Conservation (phyloP, 768 basidiomycete species). For the Lentinula edodes region DNA sequence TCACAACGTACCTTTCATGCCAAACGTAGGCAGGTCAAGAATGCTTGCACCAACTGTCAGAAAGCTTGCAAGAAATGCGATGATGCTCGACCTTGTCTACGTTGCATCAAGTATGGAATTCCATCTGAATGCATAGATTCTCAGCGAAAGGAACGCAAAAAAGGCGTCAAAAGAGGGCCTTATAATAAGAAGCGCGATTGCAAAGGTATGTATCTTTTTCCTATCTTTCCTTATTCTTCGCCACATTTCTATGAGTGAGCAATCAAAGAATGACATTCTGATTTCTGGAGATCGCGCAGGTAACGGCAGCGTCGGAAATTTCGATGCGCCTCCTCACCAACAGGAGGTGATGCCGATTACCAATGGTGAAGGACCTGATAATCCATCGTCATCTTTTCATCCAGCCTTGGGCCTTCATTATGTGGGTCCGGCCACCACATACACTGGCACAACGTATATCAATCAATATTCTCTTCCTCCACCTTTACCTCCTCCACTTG, state of each 20-base stretch:
- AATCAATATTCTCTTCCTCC: not conserved
- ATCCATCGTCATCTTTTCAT: not conserved
- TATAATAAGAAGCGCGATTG: conserved; percentile 91
- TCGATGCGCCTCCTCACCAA: not conserved
- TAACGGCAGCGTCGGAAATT: conserved; percentile 19
- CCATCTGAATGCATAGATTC: conserved; percentile 78
- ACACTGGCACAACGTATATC: not conserved
- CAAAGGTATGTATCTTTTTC: conserved; percentile 56
- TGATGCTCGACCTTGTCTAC: conserved; percentile 86
- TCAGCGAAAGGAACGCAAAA: conserved; percentile 87
- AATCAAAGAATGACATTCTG: conserved; percentile 23
- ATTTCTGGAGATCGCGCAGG: conserved; percentile 56
- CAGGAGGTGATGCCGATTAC: not conserved
- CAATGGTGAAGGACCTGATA: not conserved
- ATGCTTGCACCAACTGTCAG: conserved; percentile 87
- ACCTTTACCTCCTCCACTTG: not conserved
- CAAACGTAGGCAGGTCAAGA: conserved; percentile 87
- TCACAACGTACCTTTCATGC: conserved; percentile 49
- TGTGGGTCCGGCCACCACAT: not conserved
- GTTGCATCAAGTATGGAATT: conserved; percentile 88
- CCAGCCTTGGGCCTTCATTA: not conserved
- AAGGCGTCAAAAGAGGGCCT: conserved; percentile 80
- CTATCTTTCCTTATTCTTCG: conserved; percentile 7
- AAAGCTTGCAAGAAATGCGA: conserved; percentile 92
- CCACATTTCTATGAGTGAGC: conserved; percentile 12